Conservation (phyloP, 495 filamentous ascomycete genomes). For the Neurospora sp. region DNA sequence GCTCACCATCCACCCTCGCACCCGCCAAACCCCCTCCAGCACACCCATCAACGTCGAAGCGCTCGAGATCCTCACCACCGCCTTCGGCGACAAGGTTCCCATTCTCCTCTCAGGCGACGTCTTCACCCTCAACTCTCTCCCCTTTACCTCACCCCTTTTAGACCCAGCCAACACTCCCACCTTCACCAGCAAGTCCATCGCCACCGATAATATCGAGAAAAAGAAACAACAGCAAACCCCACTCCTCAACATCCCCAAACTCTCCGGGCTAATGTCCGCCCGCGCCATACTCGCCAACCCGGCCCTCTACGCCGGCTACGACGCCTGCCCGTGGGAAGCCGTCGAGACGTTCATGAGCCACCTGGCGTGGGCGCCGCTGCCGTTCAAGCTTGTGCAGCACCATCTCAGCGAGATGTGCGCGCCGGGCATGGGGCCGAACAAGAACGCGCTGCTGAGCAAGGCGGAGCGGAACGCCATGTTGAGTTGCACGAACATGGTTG, state of each 20-base stretch:
- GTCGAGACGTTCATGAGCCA: slow-evolving; percentile 48
- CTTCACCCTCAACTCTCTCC: slow-evolving; percentile 38
- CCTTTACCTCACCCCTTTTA: slow-evolving; percentile 30
- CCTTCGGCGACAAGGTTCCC: slow-evolving; percentile 37
- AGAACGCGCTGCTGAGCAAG: slow-evolving; percentile 37
- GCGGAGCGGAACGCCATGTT: slow-evolving; percentile 42
- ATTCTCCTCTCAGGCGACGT: slow-evolving; percentile 55
- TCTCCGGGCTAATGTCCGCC: slow-evolving; percentile 53
- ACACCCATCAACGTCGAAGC: slow-evolving; percentile 49
- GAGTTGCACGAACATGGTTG: slow-evolving; percentile 40
- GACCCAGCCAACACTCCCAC: slow-evolving; percentile 10
- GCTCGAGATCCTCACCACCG: slow-evolving; percentile 41
- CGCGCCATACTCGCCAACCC: slow-evolving; percentile 53
- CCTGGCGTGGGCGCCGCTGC: slow-evolving; percentile 41
- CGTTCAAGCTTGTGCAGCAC: slow-evolving; percentile 49
- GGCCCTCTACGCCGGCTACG: slow-evolving; percentile 46
- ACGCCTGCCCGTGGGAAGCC: slow-evolving; percentile 47
- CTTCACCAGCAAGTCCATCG: slow-evolving; percentile 19
- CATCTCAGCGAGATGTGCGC: slow-evolving; percentile 55
- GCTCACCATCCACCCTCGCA: slow-evolving; percentile 55
- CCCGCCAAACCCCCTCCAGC: slow-evolving; percentile 42
- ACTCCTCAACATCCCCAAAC: slow-evolving; percentile 22
- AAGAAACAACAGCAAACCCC: neutral
- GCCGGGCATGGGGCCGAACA: slow-evolving; percentile 37
- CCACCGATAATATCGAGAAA: slow-evolving; percentile 3